Evolutionary conservation across 2,329 filamentous ascomycete genomes (phyloP).

Genomic region (Calonectria fujianensis): DNA sequence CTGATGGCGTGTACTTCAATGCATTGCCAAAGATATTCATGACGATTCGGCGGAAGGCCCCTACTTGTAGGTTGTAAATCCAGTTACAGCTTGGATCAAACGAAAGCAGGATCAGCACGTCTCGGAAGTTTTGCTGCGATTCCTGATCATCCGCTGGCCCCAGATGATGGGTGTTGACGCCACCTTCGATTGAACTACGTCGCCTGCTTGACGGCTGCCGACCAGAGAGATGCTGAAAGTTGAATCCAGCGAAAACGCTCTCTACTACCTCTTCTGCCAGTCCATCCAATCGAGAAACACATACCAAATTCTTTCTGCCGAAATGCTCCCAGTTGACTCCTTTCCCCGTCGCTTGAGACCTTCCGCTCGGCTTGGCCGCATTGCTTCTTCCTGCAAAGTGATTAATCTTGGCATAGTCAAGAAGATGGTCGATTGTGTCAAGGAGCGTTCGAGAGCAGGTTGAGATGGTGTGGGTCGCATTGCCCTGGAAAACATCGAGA

Average conservation of each 20-base stretch:
- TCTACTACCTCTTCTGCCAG: conserved; percentile 69
- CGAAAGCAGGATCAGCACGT: conserved; percentile 55
- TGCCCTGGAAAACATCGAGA: conserved; percentile 67
- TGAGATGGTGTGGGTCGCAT: conserved; percentile 69
- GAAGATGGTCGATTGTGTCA: conserved; percentile 72
- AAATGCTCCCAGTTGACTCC: conserved; percentile 31
- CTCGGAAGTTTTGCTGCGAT: conserved; percentile 42
- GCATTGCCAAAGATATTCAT: conserved; percentile 80
- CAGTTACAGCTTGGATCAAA: conserved; percentile 68
- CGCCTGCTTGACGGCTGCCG: conserved; percentile 37
- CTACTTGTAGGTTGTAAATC: conserved; percentile 73
- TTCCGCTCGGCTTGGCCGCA: neutral
- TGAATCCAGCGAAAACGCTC: conserved; percentile 67
- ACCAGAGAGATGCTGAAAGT: conserved; percentile 58
- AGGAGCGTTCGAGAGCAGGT: conserved; percentile 71
- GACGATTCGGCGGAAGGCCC: conserved; percentile 71
- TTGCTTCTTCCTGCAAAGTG: conserved; percentile 51
- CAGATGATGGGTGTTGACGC: neutral
- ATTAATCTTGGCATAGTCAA: conserved; percentile 74
- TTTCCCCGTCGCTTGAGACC: neutral
- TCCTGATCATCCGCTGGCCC: neutral
- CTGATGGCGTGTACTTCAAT: conserved; percentile 73
- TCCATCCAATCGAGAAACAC: conserved; percentile 60
- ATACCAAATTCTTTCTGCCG: conserved; percentile 45
- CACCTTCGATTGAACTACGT: neutral